These are phyloP conservation scores for Parathielavia appendiculata DNA, from an alignment of 495 filamentous ascomycete genomes.

Conservation along the genomic window DNA sequence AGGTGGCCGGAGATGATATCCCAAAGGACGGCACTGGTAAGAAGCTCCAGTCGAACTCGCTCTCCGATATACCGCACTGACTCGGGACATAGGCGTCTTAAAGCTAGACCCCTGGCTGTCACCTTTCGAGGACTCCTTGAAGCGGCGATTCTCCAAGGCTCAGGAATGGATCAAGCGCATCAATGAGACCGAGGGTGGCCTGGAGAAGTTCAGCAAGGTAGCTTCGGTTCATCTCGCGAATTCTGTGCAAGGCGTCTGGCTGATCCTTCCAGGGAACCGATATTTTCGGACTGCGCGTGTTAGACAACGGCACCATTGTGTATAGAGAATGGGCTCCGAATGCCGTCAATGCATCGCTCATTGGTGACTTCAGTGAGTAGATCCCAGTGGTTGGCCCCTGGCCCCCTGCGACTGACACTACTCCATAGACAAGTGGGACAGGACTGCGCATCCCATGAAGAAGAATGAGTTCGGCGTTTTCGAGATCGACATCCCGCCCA, in stretches of 20 bases:
- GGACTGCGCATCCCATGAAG: conserved; percentile 75
- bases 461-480: conserved; percentile 84
- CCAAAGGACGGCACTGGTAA: conserved; percentile 48
- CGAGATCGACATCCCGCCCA: conserved; percentile 72
- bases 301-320: conserved; percentile 72
- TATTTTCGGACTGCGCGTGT: conserved; percentile 73
- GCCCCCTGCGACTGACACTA: not conserved
- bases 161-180: conserved; percentile 83
- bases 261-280: conserved; percentile 64
- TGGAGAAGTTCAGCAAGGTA: conserved; percentile 89
- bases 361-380: conserved; percentile 85
- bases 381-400: not conserved
- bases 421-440: conserved; percentile 78
- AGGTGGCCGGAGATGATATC: conserved; percentile 33
- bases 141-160: conserved; percentile 71
- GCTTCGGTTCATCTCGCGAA: conserved; percentile 5
- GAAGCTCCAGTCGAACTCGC: not conserved
- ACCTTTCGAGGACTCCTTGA: conserved; percentile 74
- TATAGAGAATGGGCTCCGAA: conserved; percentile 98
- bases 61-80: conserved; percentile 11
- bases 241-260: not conserved
- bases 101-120: conserved; percentile 84
- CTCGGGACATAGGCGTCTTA: conserved; percentile 61
- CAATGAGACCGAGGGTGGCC: conserved; percentile 74
- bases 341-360: conserved; percentile 74